Percentiles rank a stretch among this genome's conserved stretches.
phyloP scores from a whole-genome alignment of 495 filamentous ascomycete species.

The Hyaloscypha bicolor region DNA sequence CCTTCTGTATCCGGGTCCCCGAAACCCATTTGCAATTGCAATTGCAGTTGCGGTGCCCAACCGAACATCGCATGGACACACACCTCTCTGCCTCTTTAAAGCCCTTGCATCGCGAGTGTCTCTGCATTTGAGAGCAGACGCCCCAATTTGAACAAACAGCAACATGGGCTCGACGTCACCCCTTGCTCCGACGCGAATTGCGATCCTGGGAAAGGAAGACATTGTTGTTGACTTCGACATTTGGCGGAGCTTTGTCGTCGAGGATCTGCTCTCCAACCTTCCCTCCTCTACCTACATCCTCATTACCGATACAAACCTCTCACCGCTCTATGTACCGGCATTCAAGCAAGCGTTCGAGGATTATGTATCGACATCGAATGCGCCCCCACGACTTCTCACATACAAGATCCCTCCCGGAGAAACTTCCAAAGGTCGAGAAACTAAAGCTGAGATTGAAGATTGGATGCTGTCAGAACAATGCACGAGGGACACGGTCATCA shows the following conservation, averaged over 20 bases:
- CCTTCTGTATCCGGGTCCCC: too few species aligned
- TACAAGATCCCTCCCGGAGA: conserved; percentile 91
- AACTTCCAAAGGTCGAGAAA: conserved; percentile 87
- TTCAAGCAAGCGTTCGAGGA: conserved; percentile 75
- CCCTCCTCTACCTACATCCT: conserved; percentile 91
- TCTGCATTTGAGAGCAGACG: neutral
- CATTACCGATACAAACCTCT: conserved; percentile 93
- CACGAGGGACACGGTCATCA: conserved; percentile 91
- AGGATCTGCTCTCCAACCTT: conserved; percentile 78
- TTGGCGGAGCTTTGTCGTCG: conserved; percentile 78
- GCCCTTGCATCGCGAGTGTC: neutral
- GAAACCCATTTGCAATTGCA: too few species aligned
- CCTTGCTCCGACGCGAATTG: conserved; percentile 46
- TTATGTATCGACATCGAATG: conserved; percentile 46
- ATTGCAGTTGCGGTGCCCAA: too few species aligned
- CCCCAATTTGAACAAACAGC: neutral
- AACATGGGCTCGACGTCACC: conserved; percentile 28
- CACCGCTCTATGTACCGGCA: conserved; percentile 71
- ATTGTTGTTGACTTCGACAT: conserved; percentile 93
- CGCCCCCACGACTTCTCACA: conserved; percentile 72
- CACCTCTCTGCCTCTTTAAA: neutral
- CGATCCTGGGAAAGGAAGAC: conserved; percentile 64
- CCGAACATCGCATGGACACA: neutral
- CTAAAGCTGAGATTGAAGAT: conserved; percentile 94
- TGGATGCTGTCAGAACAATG: conserved; percentile 94